phyloP scores from a whole-genome alignment of 129 eudicot species.

The Glebionis coronaria region DNA sequence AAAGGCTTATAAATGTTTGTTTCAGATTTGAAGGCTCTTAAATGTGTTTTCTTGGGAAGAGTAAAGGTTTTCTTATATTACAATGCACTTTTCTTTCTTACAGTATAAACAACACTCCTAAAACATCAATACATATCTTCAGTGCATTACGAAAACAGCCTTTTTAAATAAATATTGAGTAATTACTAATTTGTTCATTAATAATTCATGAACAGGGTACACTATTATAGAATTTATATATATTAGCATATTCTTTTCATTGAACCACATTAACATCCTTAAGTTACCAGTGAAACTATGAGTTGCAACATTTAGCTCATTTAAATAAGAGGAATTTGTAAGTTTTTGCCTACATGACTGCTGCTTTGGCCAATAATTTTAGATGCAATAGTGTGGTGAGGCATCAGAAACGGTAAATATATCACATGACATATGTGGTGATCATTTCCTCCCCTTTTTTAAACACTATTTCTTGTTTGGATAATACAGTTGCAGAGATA shows the following conservation, averaged over 20 bases:
- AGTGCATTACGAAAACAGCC: too few relatives aligned
- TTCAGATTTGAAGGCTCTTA: too few relatives aligned
- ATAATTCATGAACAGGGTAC: constrained; percentile 1
- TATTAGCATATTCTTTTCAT: too few relatives aligned
- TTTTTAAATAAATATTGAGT: background rate
- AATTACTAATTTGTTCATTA: background rate
- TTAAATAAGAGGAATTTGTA: background rate
- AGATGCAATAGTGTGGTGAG: constrained; percentile 5
- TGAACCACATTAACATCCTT: background rate
- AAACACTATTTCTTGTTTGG: background rate
- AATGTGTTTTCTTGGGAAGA: too few relatives aligned
- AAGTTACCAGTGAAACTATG: constrained; percentile 7
- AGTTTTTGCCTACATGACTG: constrained; percentile 4
- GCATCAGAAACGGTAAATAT: background rate
- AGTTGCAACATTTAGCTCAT: background rate
- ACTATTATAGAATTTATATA: background rate
- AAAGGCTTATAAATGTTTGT: too few relatives aligned
- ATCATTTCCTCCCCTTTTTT: background rate
- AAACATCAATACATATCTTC: too few relatives aligned
- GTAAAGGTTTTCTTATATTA: too few relatives aligned
- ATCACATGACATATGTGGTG: background rate
- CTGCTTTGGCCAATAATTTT: background rate
- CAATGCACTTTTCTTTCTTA: too few relatives aligned
- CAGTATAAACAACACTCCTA: too few relatives aligned
- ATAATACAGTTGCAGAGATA: background rate